These are phyloP conservation scores for Pleoardoris graminearum DNA, from an alignment of 2,329 filamentous ascomycete species.

Conservation along the genomic window DNA sequence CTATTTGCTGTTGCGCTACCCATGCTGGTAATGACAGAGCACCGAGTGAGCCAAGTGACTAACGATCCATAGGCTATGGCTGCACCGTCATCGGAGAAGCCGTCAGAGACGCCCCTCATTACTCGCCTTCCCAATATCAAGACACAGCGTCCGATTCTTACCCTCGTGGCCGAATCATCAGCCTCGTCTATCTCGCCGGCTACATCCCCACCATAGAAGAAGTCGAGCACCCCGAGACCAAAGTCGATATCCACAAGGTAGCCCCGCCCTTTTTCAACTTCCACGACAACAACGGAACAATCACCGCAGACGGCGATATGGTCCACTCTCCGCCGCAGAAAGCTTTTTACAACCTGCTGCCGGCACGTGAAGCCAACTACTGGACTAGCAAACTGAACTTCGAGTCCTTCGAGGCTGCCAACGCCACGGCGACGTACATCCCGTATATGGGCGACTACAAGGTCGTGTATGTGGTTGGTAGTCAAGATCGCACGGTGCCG, in stretches of 20 bases:
- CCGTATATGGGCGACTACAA: constrained; percentile 31
- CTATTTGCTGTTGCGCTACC: background rate
- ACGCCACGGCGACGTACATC: constrained; percentile 28
- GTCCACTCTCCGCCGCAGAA: constrained; percentile 15
- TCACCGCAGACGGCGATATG: constrained; percentile 9
- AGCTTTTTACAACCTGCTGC: constrained; percentile 32
- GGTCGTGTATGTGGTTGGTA: constrained; percentile 24
- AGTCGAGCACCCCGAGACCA: constrained; percentile 14
- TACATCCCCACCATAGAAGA: constrained; percentile 29
- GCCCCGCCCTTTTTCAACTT: constrained; percentile 20
- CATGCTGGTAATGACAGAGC: background rate
- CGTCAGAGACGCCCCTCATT: constrained; percentile 18
- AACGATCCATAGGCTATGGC: constrained; percentile 21
- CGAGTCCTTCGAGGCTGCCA: constrained; percentile 25
- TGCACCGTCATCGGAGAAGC: constrained; percentile 33
- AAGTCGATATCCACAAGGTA: constrained; percentile 19
- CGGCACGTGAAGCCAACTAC: constrained; percentile 5
- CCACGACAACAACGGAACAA: constrained; percentile 11
- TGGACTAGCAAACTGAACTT: constrained; percentile 19
- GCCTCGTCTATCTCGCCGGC: constrained; percentile 26
- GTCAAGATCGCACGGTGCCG: constrained; percentile 25
- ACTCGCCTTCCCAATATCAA: background rate
- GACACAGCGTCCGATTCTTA: background rate
- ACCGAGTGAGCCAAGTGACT: background rate
- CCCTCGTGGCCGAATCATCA: constrained; percentile 20